These are phyloP conservation scores for Cladophialophora yegresii DNA, from an alignment of 2,329 filamentous ascomycete species.

Conservation along the genomic window DNA sequence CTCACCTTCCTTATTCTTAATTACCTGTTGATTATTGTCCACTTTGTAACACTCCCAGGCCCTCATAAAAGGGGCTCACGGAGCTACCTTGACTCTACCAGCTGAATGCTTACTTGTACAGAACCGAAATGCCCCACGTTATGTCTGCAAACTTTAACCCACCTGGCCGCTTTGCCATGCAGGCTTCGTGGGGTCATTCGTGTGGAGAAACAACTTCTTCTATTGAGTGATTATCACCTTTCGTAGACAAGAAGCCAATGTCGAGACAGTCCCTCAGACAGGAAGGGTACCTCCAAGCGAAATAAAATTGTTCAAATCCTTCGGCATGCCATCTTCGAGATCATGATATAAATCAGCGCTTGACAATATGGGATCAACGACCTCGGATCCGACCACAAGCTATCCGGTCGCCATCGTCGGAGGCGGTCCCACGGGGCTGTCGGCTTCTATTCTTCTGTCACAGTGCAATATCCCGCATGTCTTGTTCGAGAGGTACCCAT, in stretches of 20 bases:
- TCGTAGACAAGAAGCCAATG: background rate
- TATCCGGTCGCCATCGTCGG: conserved; percentile 39
- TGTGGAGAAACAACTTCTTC: background rate
- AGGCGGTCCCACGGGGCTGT: conserved; percentile 41
- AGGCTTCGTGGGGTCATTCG: background rate
- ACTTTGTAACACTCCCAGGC: background rate
- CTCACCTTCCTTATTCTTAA: background rate
- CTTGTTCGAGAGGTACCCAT: conserved; percentile 40
- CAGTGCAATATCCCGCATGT: conserved; percentile 37
- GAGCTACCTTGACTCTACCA: background rate
- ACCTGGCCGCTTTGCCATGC: background rate
- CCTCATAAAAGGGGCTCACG: background rate
- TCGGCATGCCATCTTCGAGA: background rate
- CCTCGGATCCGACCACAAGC: background rate
- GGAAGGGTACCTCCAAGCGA: background rate
- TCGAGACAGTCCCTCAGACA: background rate
- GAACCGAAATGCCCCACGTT: background rate
- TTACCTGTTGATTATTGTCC: background rate
- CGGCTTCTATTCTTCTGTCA: conserved; percentile 40
- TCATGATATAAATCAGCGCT: background rate
- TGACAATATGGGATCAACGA: background rate
- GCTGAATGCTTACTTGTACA: background rate
- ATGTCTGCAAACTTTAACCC: background rate
- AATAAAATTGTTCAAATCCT: background rate
- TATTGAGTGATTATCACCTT: background rate